phyloP scores from a whole-genome alignment of 768 basidiomycete genomes.

The Psilocybe cyanescens region DNA sequence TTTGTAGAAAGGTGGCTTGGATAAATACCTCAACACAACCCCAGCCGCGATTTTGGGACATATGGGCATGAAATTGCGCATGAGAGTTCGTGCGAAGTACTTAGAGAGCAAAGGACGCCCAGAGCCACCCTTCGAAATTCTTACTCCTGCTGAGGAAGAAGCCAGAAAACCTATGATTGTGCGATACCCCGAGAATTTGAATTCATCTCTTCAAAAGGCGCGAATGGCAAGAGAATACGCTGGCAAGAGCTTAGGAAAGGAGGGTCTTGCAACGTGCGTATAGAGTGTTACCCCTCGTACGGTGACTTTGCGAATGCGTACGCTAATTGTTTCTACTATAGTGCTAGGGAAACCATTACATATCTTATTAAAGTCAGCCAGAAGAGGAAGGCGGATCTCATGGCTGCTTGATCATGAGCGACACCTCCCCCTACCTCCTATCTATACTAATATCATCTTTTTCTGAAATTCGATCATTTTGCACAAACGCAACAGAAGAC shows the following conservation, averaged over 20 bases:
- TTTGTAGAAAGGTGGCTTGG: conserved; percentile 66
- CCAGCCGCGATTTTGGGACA: conserved; percentile 38
- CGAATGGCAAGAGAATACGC: conserved; percentile 11
- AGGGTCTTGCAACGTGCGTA: conserved; percentile 6
- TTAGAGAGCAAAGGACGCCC: conserved; percentile 10
- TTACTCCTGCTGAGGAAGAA: conserved; percentile 4
- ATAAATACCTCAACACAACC: conserved; percentile 62
- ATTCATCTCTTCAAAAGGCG: conserved; percentile 7
- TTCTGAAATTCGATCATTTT: not conserved
- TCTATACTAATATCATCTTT: not conserved
- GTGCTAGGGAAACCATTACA: not conserved
- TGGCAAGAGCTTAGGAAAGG: conserved; percentile 8
- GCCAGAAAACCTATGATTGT: not conserved
- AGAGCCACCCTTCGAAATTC: conserved; percentile 9
- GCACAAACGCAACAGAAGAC: not conserved
- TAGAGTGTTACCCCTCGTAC: not conserved
- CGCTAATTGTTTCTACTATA: not conserved
- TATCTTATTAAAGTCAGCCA: not conserved
- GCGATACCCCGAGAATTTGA: not conserved
- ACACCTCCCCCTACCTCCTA: not conserved
- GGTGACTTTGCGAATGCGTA: not conserved
- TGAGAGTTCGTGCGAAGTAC: conserved; percentile 31
- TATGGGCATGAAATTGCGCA: conserved; percentile 54
- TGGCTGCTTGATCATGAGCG: not conserved
- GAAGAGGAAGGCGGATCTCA: not conserved